Evolutionary conservation across 2,329 filamentous ascomycete genomes (phyloP).

Genomic region (Aureobasidium uvarum): DNA sequence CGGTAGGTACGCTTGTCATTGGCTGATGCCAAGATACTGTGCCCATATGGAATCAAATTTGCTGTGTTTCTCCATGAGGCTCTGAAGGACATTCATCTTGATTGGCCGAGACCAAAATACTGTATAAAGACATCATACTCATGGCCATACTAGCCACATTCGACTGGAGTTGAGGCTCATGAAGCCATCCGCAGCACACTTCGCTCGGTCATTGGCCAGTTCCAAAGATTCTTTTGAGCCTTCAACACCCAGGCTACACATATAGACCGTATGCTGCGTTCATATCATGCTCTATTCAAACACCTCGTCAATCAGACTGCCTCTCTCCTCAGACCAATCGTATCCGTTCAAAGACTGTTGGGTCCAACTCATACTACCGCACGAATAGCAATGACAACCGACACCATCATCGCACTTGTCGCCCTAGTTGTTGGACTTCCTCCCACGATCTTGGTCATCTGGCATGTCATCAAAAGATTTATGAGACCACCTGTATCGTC

Average conservation of each 20-base stretch:
- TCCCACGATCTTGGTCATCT: neutral
- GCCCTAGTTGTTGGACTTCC: neutral
- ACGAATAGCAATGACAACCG: neutral
- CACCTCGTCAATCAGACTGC: neutral
- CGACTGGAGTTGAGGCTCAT: neutral
- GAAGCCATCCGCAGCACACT: neutral
- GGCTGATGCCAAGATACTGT: neutral
- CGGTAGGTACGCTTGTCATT: neutral
- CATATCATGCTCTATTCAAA: neutral
- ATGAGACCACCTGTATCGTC: neutral
- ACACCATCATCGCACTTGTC: neutral
- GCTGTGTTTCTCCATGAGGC: neutral
- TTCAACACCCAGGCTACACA: neutral
- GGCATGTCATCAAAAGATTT: neutral
- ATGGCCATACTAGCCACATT: neutral
- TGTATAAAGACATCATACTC: neutral
- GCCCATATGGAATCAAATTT: neutral
- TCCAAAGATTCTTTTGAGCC: neutral
- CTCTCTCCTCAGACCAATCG: neutral
- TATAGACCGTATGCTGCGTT: neutral
- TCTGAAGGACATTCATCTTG: neutral
- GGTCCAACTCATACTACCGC: neutral
- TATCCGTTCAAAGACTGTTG: neutral
- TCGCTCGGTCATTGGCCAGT: neutral
- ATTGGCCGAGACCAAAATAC: neutral